These are phyloP conservation scores for Naumovozyma baii DNA, from an alignment of 805 yeast species.

Conservation along the genomic window DNA sequence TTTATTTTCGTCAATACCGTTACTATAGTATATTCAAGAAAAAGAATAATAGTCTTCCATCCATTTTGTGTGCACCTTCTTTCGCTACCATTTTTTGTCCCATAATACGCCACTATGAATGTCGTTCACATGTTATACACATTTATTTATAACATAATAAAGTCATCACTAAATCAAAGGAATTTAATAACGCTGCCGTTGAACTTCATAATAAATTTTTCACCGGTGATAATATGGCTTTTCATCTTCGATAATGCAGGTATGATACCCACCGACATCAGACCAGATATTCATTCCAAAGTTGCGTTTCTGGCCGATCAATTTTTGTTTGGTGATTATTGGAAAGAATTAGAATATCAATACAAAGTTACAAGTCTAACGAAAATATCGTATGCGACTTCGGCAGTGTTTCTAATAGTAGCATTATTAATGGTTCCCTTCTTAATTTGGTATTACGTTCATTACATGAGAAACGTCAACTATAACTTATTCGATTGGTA, in stretches of 20 bases:
- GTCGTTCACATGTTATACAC: slow-evolving; percentile 1
- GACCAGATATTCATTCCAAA: slow-evolving; percentile 47
- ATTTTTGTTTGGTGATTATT: slow-evolving; percentile 26
- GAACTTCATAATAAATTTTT: slow-evolving; percentile 42
- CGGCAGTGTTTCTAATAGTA: slow-evolving; percentile 11
- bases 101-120: not conserved
- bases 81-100: too few relatives aligned
- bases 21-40: too few relatives aligned
- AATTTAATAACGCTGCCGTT: slow-evolving; percentile 32
- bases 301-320: slow-evolving; percentile 32
- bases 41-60: too few relatives aligned
- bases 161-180: slow-evolving; percentile 29
- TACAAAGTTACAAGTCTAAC: slow-evolving; percentile 6
- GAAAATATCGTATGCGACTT: slow-evolving; percentile 8
- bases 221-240: slow-evolving; percentile 47
- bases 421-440: slow-evolving; percentile 15
- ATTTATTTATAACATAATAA: slow-evolving; percentile 1
- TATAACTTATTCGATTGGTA: slow-evolving; percentile 20
- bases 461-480: slow-evolving; percentile 14
- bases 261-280: slow-evolving; percentile 40
- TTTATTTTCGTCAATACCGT: too few relatives aligned
- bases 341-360: slow-evolving; percentile 21
- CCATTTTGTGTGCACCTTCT: too few relatives aligned
- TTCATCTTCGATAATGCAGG: slow-evolving; percentile 51
- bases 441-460: slow-evolving; percentile 21